Conservation (phyloP, 495 filamentous ascomycete species). For the Aspergillus heteromorphus region DNA sequence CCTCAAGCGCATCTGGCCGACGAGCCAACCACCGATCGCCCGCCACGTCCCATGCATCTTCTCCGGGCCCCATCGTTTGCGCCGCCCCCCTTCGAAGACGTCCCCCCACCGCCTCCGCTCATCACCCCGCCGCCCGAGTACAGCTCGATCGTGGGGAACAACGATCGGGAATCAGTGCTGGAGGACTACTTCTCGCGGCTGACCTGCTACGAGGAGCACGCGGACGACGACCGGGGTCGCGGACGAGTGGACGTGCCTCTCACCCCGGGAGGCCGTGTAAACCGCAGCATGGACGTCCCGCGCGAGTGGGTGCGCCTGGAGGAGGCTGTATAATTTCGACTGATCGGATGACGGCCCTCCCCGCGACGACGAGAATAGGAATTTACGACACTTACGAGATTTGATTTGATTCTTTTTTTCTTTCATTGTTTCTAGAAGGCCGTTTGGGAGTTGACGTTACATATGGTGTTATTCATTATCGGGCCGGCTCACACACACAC, state of each 20-base stretch:
- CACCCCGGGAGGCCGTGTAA: slow-evolving; percentile 62
- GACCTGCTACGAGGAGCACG: slow-evolving; percentile 51
- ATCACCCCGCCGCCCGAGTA: slow-evolving; percentile 87
- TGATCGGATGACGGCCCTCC: not conserved
- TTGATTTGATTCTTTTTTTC: slow-evolving; percentile 6
- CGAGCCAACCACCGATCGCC: slow-evolving; percentile 34
- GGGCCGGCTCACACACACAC: not conserved
- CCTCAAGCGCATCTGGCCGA: slow-evolving; percentile 43
- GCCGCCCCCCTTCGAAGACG: slow-evolving; percentile 85
- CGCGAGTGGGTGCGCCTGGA: slow-evolving; percentile 50
- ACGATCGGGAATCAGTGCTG: slow-evolving; percentile 66
- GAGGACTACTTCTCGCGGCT: slow-evolving; percentile 86
- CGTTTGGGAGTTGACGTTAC: slow-evolving; percentile 11
- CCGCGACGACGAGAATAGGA: slow-evolving; percentile 9
- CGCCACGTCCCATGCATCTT: slow-evolving; percentile 74
- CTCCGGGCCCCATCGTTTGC: slow-evolving; percentile 84
- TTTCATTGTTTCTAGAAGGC: not conserved
- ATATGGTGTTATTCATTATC: not conserved
- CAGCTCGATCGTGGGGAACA: slow-evolving; percentile 73
- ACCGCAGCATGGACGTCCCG: slow-evolving; percentile 63
- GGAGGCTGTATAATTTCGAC: slow-evolving; percentile 24
- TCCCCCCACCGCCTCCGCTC: slow-evolving; percentile 77
- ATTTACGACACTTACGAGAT: slow-evolving; percentile 28
- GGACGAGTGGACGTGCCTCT: slow-evolving; percentile 60
- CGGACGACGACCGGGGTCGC: slow-evolving; percentile 47